Conservation (phyloP, 73 alveolate genomes). For the Paramecium bursaria region DNA sequence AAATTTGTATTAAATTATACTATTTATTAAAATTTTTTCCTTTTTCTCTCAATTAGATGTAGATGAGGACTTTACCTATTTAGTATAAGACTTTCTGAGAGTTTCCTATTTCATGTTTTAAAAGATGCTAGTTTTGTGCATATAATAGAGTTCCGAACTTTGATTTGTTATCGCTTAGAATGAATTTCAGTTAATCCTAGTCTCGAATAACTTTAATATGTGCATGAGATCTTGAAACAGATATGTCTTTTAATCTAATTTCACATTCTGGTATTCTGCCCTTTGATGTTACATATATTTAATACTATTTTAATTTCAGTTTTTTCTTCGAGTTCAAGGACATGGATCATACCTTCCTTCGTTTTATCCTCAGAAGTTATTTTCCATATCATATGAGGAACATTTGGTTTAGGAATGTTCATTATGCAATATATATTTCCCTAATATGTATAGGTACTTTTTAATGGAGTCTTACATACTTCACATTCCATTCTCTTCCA, state of each 20-base stretch:
- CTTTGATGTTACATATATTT: too few species aligned
- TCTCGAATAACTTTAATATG: slow-evolving; percentile 67
- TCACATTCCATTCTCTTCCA: slow-evolving; percentile 85
- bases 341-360: slow-evolving; percentile 57
- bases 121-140: slow-evolving; percentile 13
- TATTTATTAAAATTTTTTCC: slow-evolving; percentile 41
- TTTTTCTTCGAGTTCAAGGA: slow-evolving; percentile 43
- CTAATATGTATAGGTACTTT: slow-evolving; percentile 59
- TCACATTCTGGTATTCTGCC: slow-evolving; percentile 93
- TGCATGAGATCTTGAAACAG: slow-evolving; percentile 90
- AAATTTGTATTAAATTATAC: not conserved
- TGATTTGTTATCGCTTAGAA: slow-evolving; percentile 77
- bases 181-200: slow-evolving; percentile 16
- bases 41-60: slow-evolving; percentile 45
- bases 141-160: slow-evolving; percentile 91
- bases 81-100: slow-evolving; percentile 15
- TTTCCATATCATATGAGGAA: slow-evolving; percentile 63
- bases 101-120: not conserved
- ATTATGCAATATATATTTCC: slow-evolving; percentile 41
- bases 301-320: slow-evolving; percentile 55
- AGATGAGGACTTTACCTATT: slow-evolving; percentile 41
- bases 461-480: slow-evolving; percentile 74
- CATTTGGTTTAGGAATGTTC: slow-evolving; percentile 58
- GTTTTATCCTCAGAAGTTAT: slow-evolving; percentile 57
- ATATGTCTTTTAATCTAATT: slow-evolving; percentile 82